A percentile compares a stretch with the other conserved stretches of the same genome.
Conservation (phyloP, 2,329 filamentous ascomycete genomes). For the Pestalotiopsis sp. region DNA sequence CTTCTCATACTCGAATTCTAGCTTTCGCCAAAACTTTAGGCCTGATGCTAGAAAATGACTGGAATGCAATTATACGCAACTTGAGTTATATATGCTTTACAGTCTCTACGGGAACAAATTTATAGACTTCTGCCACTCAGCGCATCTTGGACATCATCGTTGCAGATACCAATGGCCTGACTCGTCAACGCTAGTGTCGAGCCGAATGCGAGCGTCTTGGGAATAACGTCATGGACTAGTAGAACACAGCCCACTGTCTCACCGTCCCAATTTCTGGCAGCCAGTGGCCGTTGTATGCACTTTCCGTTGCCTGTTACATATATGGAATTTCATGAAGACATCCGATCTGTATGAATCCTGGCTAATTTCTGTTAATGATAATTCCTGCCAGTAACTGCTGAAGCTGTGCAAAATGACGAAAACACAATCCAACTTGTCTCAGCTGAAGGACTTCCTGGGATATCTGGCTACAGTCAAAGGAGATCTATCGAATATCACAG, state of each 20-base stretch:
- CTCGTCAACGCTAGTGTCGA: not conserved
- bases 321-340: not conserved
- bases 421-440: constrained; percentile 26
- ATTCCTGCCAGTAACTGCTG: not conserved
- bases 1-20: not conserved
- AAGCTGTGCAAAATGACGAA: constrained; percentile 15
- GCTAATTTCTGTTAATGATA: not conserved
- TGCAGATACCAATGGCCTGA: not conserved
- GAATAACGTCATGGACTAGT: not conserved
- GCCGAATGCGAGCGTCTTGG: not conserved
- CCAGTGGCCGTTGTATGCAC: not conserved
- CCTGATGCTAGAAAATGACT: not conserved
- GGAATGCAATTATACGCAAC: not conserved
- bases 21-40: not conserved
- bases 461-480: constrained; percentile 57
- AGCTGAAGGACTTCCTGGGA: constrained; percentile 35
- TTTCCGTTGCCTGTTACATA: not conserved
- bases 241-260: not conserved
- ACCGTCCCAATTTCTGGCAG: not conserved
- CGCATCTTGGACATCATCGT: not conserved
- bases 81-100: not conserved
- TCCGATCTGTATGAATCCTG: not conserved
- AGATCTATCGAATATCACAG: constrained; percentile 57
- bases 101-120: not conserved
- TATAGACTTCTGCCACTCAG: not conserved